A percentile compares a stretch with the other conserved stretches of the same genome.
These are phyloP conservation scores for Calocera cornea DNA, from an alignment of 768 basidiomycete species.

Conservation along the genomic window DNA sequence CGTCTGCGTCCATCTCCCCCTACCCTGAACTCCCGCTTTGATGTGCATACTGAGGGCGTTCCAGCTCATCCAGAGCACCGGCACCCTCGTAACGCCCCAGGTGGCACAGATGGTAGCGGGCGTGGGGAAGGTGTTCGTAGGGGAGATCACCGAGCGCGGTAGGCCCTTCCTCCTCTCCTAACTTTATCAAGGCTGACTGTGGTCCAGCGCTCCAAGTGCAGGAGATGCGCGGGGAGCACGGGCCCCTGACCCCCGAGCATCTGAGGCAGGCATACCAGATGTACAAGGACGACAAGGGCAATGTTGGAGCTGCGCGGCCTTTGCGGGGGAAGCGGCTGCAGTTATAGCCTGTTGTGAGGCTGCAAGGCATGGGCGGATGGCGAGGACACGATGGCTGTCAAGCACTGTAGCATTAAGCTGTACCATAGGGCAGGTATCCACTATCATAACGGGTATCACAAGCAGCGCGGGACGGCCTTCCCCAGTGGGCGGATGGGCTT, in stretches of 20 bases:
- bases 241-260: constrained; percentile 77
- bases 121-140: constrained; percentile 82
- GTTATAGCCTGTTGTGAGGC: background rate
- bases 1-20: constrained; percentile 12
- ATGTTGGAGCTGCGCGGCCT: constrained; percentile 64
- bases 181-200: background rate
- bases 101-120: constrained; percentile 84
- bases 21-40: background rate
- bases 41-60: constrained; percentile 20
- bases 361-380: no score
- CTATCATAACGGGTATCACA: constrained; percentile 6
- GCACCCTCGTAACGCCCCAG: constrained; percentile 72
- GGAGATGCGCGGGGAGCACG: constrained; percentile 51
- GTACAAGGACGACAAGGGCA: constrained; percentile 70
- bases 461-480: constrained; percentile 20
- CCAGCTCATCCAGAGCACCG: constrained; percentile 72
- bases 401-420: background rate
- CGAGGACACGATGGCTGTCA: background rate
- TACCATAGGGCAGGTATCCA: background rate
- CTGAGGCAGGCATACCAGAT: constrained; percentile 76
- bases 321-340: constrained; percentile 48
- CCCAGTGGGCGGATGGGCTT: constrained; percentile 22
- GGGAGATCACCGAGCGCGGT: constrained; percentile 86
- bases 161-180: constrained; percentile 10
- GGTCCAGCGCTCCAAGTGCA: constrained; percentile 61